Base-by-base conservation (phyloP, 768 basidiomycete genomes). In the Myochromella boudieri region DNA sequence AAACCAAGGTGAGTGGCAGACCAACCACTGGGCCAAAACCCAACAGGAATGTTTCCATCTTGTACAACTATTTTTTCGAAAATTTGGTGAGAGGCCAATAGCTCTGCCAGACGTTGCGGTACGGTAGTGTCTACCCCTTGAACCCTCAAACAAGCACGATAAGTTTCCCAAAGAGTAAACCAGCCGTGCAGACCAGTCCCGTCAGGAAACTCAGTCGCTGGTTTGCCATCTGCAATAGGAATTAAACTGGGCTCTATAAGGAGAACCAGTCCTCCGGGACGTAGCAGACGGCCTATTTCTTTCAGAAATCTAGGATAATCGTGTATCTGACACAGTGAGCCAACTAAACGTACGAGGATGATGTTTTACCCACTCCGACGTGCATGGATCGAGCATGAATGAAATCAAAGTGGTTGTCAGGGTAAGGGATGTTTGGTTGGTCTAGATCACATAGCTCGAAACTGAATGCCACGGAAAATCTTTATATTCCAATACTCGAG, bases 371-470 rank as follows among this genome's bases (percentile, higher is more conserved):
- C 60, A 84, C 82, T 44, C 85, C 85, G 21, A 75, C 78, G 56
- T 85, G 82, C 60, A 87, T 74, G 27, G 75, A 83, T 43, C 85
- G 79, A 29, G 82, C 84, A 58, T 87, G 85, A 36, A 87, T 74
- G 54, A 87, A 67, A 60, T 87, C 82, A 54, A 86, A 87, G 37
- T 81, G 70, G 26, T 66, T 70, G 58, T 77, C 75, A 17, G 79
- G 79, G 59, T 85, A 87, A 11, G 85, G 85, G 28, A 87, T 68
- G 44, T 67, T 76, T 57, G 65, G 66, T 49, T 77, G 70, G 61
- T 84, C 80, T 48, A 87, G 67, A 60, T 87, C 82, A 62, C 81
- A 87, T 11, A 87, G 71, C 55, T 87, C 86, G 58, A 85, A 87
- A 24, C 85, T 87, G 44, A 47, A 10, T 53, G 31, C 15, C 46